These are phyloP conservation scores for Solanum neorickii DNA, from an alignment of 257 asterid genomes.

Conservation along the genomic window DNA sequence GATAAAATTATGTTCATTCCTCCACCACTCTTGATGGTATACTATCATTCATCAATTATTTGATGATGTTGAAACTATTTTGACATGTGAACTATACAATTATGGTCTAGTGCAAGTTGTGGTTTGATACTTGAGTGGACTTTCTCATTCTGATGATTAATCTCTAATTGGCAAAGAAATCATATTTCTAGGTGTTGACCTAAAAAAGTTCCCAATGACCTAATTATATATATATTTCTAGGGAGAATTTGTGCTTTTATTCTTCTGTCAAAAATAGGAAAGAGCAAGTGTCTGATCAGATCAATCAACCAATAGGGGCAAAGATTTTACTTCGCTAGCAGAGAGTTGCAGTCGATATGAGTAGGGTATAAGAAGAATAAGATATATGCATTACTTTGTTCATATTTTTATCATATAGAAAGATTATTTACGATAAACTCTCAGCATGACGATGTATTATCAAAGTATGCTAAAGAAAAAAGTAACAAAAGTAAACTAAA, in stretches of 20 bases:
- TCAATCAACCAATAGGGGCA: no score
- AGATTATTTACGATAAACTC: not conserved
- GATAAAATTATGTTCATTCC: not conserved
- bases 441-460: not conserved
- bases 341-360: not conserved
- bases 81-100: not conserved
- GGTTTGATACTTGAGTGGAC: not conserved
- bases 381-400: not conserved
- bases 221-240: not conserved
- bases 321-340: no score
- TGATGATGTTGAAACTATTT: not conserved
- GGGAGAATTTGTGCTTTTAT: no score
- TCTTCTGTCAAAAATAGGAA: no score
- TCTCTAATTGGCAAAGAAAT: not conserved
- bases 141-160: not conserved
- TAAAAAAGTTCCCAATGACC: not conserved
- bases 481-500: not conserved
- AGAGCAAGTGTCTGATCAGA: no score
- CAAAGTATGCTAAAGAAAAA: no score
- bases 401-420: not conserved
- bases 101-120: not conserved
- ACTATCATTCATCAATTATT: not conserved
- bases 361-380: not conserved
- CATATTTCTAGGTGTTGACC: not conserved
- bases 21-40: not conserved